Evolutionary conservation across 495 filamentous ascomycete genomes (phyloP).

Genomic region (Aspergillus baeticus): DNA sequence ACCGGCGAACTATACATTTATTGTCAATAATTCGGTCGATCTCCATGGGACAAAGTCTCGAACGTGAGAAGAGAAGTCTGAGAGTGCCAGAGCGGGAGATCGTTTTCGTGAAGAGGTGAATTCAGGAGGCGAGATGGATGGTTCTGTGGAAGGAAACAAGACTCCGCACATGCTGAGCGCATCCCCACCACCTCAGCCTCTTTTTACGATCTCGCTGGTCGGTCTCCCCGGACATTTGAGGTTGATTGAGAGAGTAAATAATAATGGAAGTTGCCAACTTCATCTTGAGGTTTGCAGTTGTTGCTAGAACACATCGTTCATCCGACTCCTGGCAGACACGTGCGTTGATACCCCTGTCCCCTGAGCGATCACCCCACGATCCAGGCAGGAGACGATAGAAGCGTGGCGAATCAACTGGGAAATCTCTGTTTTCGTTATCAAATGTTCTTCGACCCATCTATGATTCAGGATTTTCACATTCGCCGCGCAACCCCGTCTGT

Average conservation of each 20-base stretch:
- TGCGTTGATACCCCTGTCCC: neutral
- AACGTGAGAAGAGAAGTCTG: neutral
- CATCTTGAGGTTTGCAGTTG: no score
- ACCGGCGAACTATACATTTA: slow-evolving; percentile 1
- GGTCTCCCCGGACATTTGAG: no score
- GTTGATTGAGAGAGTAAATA: no score
- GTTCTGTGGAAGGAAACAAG: neutral
- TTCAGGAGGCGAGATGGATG: neutral
- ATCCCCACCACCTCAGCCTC: neutral
- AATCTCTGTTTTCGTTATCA: neutral
- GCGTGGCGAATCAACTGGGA: neutral
- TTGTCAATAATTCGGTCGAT: slow-evolving; percentile 18
- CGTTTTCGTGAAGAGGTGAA: neutral
- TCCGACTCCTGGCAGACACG: neutral
- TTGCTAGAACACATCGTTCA: neutral
- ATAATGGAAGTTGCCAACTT: neutral
- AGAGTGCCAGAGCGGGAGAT: neutral
- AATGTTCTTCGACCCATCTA: neutral
- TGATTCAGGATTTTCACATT: neutral
- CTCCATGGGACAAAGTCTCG: neutral
- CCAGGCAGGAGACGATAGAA: neutral
- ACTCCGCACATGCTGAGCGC: neutral
- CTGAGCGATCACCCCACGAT: neutral
- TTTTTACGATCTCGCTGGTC: neutral
- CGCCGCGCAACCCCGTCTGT: neutral